phyloP scores from a whole-genome alignment of 768 basidiomycete genomes.

The Mycena vitilis region DNA sequence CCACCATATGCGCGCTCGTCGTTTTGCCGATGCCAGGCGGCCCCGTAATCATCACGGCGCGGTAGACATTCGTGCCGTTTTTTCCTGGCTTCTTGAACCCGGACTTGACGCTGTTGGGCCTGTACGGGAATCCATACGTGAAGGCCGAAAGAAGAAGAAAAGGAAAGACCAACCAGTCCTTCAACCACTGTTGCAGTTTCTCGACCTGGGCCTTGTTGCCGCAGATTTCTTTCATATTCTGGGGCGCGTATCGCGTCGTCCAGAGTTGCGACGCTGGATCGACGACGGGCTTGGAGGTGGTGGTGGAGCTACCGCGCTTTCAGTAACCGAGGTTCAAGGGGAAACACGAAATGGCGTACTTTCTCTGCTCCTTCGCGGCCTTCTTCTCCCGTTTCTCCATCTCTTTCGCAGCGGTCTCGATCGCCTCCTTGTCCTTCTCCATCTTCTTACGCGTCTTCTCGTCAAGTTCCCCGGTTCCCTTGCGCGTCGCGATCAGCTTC shows the following conservation, averaged over 20 bases:
- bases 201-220: conserved; percentile 95
- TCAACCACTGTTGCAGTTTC: conserved; percentile 88
- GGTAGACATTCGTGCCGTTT: conserved; percentile 85
- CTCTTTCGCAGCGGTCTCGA: conserved; percentile 77
- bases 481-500: conserved; percentile 79
- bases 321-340: not conserved
- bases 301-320: conserved; percentile 18
- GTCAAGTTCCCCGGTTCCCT: conserved; percentile 69
- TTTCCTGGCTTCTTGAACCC: conserved; percentile 97
- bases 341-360: conserved; percentile 26
- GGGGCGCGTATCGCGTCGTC: conserved; percentile 96
- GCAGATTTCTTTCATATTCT: conserved; percentile 88
- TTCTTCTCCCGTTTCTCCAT: conserved; percentile 81
- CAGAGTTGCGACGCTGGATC: conserved; percentile 80
- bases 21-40: conserved; percentile 99
- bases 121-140: conserved; percentile 43
- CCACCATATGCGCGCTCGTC: conserved; percentile 92
- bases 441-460: conserved; percentile 85
- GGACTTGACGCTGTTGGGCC: conserved; percentile 78
- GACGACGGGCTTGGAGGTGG: conserved; percentile 46
- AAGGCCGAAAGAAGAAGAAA: not conserved
- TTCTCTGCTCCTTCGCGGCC: conserved; percentile 49
- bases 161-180: conserved; percentile 78
- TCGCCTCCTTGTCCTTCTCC: conserved; percentile 83
- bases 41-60: conserved; percentile 91